Conservation (phyloP, 345 rosid species). For the Syzygium jambos region DNA sequence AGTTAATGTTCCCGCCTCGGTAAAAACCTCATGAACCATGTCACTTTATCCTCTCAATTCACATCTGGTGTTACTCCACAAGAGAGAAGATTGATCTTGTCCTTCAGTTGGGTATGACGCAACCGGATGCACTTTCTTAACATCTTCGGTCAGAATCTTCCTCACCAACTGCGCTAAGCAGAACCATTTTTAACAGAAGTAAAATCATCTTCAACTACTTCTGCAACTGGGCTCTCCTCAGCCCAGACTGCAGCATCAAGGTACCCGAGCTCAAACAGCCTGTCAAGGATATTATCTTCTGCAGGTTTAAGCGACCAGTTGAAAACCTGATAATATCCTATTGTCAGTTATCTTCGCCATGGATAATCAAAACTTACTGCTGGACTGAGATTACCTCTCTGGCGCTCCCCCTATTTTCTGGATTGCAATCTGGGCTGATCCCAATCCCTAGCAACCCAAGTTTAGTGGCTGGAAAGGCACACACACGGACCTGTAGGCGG, state of each 20-base stretch:
- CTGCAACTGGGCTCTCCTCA: constrained; percentile 41
- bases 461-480: constrained; percentile 67
- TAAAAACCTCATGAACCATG: no score
- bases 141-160: neutral
- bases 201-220: constrained; percentile 31
- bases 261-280: constrained; percentile 72
- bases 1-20: no score
- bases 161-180: neutral
- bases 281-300: constrained; percentile 55
- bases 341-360: neutral
- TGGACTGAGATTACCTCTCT: constrained; percentile 42
- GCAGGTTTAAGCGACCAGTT: constrained; percentile 95
- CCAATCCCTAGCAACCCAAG: constrained; percentile 64
- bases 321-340: constrained; percentile 40
- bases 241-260: constrained; percentile 78
- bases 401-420: constrained; percentile 48
- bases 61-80: no score
- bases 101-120: neutral
- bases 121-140: neutral
- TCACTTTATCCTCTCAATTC: no score
- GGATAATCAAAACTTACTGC: neutral
- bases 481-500: constrained; percentile 54
- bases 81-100: no score
- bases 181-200: constrained; percentile 13
- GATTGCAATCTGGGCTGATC: constrained; percentile 88